Base-by-base conservation (phyloP, 306 rosid genomes). In the Cicer yamashitae region DNA sequence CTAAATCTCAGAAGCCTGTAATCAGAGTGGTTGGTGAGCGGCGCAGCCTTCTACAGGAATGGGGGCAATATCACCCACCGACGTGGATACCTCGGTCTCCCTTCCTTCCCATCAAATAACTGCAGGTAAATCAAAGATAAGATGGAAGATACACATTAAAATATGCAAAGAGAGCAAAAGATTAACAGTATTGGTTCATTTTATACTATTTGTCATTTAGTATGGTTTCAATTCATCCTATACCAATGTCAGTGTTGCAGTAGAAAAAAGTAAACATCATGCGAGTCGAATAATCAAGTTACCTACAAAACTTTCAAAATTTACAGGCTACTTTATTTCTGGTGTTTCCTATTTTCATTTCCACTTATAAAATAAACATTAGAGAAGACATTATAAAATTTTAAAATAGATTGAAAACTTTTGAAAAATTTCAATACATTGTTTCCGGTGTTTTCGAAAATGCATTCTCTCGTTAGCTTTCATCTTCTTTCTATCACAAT, bases 101-200 rank as follows among this genome's bases (percentile, higher is more conserved):
- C 98, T 3, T 94, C 99, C 78, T 92, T 94, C 61, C 99, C 99
- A 79, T 92, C 96, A 76, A 94, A 94, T 75, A 94, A 46, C 99
- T 94, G 93, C 85, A 88, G 8, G 64, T 59, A 67, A 47, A 66
- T 46, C 70, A n/a, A 13, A 67, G 18, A 40, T 47, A 18, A 62
- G 30, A 81, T 46, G 17, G 50, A 66, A 8, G 37, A 61, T 70
- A 67, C 15, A 66, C 46, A 7, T 44, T 57, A 30, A 12, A 50
- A 54, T 8, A 20, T 62, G 18, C 48, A 50, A 58, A 69, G 17
- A 18, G 7, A 30, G 15, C 8, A 68, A 9, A 44, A 58, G 10
- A 61, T 43, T 64, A 75, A 53, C 59, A 51, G 0, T 51, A 44
- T 70, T 71, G 39, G 46, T 74, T 20, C 67, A 78, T 5, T 52